A percentile compares a stretch with the other conserved stretches of the same genome.
These are phyloP conservation scores for Cryptococcus wingfieldii DNA, from an alignment of 1,284 basidiomycete species.

Conservation along the genomic window DNA sequence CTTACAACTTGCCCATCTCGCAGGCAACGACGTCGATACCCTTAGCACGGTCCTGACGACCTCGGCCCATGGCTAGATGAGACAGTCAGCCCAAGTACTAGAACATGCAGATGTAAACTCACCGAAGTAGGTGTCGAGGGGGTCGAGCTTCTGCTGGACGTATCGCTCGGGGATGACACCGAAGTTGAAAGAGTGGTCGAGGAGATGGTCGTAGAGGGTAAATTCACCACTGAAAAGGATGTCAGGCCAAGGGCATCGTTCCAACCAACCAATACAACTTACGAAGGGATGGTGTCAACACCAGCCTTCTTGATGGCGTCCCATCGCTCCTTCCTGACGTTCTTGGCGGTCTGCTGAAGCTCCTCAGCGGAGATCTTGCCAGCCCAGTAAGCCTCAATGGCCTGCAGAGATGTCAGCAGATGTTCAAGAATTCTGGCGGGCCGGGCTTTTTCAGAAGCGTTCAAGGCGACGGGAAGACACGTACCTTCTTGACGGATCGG, in stretches of 20 bases:
- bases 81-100: neutral
- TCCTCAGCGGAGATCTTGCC: slow-evolving; percentile 87
- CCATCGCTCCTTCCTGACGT: slow-evolving; percentile 89
- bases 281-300: slow-evolving; percentile 92
- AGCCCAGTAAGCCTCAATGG: slow-evolving; percentile 96
- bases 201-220: slow-evolving; percentile 97
- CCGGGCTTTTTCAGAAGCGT: neutral
- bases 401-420: slow-evolving; percentile 46
- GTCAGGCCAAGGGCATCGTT: neutral
- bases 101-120: slow-evolving; percentile 10
- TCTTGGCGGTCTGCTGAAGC: slow-evolving; percentile 81
- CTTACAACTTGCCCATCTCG: slow-evolving; percentile 98
- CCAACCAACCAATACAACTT: slow-evolving; percentile 33
- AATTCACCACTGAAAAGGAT: slow-evolving; percentile 76
- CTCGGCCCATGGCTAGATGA: slow-evolving; percentile 80
- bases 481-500: slow-evolving; percentile 90
- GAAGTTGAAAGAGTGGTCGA: slow-evolving; percentile 95
- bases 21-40: slow-evolving; percentile 95
- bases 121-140: slow-evolving; percentile 91
- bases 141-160: slow-evolving; percentile 75
- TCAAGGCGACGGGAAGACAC: slow-evolving; percentile 3
- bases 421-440: neutral
- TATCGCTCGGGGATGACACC: slow-evolving; percentile 97
- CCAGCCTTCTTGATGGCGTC: slow-evolving; percentile 78
- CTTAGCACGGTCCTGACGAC: slow-evolving; percentile 76